phyloP scores from a whole-genome alignment of 2,329 filamentous ascomycete species.

The Hymenoscyphus scutula region DNA sequence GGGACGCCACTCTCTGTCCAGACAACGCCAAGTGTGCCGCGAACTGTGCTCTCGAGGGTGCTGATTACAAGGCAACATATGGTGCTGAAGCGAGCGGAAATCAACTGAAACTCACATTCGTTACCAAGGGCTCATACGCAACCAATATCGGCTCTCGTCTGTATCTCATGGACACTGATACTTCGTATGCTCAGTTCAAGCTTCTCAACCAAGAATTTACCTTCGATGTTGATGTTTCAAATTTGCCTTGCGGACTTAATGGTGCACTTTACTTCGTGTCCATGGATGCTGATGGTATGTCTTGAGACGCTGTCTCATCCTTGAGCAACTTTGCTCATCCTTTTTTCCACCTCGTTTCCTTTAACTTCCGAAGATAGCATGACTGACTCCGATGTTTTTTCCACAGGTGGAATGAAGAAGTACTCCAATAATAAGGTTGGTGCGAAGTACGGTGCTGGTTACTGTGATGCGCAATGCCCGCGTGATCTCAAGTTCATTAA shows the following conservation, averaged over 20 bases:
- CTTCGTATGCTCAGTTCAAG: slow-evolving; percentile 63
- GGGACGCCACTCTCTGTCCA: slow-evolving; percentile 42
- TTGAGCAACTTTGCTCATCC: too few species aligned
- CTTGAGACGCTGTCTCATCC: too few species aligned
- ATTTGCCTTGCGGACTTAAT: slow-evolving; percentile 69
- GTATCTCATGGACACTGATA: slow-evolving; percentile 58
- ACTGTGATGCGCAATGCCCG: slow-evolving; percentile 61
- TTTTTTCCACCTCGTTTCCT: too few species aligned
- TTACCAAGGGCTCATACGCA: slow-evolving; percentile 44
- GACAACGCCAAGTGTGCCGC: slow-evolving; percentile 44
- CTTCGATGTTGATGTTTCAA: slow-evolving; percentile 69
- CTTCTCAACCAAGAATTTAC: slow-evolving; percentile 67
- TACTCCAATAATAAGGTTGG: slow-evolving; percentile 54
- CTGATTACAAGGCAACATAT: slow-evolving; percentile 51
- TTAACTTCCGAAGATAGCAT: too few species aligned
- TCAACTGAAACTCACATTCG: slow-evolving; percentile 54
- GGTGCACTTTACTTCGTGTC: slow-evolving; percentile 65
- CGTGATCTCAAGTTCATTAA: slow-evolving; percentile 53
- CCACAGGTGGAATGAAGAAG: slow-evolving; percentile 52
- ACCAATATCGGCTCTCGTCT: slow-evolving; percentile 55
- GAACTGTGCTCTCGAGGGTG: slow-evolving; percentile 53
- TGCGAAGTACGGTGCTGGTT: slow-evolving; percentile 60
- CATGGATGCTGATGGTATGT: slow-evolving; percentile 63
- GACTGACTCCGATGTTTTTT: too few species aligned
- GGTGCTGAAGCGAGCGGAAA: slow-evolving; percentile 53